Evolutionary conservation across 352 stramenopile species (phyloP).

Genomic region (Phytophthora colocasiae): DNA sequence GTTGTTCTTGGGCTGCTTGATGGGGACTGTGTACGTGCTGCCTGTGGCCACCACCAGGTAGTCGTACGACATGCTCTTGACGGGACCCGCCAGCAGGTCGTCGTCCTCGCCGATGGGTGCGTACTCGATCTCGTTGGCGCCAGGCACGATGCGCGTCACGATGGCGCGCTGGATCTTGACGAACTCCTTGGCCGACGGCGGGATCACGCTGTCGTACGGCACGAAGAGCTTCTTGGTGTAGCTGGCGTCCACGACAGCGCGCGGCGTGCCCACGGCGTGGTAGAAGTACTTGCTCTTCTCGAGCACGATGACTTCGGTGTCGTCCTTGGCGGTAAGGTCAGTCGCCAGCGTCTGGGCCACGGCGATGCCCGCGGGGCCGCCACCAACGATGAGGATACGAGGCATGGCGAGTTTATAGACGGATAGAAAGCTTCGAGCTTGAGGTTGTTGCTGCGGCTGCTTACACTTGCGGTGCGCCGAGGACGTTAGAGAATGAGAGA

Average conservation of each 20-base stretch:
- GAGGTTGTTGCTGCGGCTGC: background rate
- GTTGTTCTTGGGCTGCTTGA: slow-evolving; percentile 55
- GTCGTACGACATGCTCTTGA: slow-evolving; percentile 57
- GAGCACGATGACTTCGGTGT: slow-evolving; percentile 53
- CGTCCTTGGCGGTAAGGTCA: slow-evolving; percentile 40
- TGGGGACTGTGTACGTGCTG: slow-evolving; percentile 63
- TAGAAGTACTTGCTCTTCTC: slow-evolving; percentile 69
- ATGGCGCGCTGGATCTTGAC: slow-evolving; percentile 53
- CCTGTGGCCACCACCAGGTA: slow-evolving; percentile 70
- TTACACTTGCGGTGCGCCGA: slow-evolving; percentile 13
- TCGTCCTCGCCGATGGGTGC: slow-evolving; percentile 39
- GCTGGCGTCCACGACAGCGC: slow-evolving; percentile 50
- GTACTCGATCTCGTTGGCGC: slow-evolving; percentile 49
- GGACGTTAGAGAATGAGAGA: slow-evolving; percentile 31
- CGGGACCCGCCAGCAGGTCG: slow-evolving; percentile 29
- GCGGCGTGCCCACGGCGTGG: slow-evolving; percentile 49
- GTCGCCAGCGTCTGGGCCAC: slow-evolving; percentile 48
- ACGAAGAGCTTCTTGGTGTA: slow-evolving; percentile 67
- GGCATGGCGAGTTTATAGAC: slow-evolving; percentile 29
- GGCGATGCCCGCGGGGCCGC: slow-evolving; percentile 52
- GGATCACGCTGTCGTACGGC: slow-evolving; percentile 58
- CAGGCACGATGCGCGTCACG: slow-evolving; percentile 42
- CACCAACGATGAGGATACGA: slow-evolving; percentile 65
- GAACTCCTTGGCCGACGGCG: slow-evolving; percentile 37
- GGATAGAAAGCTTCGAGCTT: background rate